A percentile compares a stretch with the other conserved stretches of the same genome.
Conservation (phyloP, 768 basidiomycete species). For the Leccinum variicolor region DNA sequence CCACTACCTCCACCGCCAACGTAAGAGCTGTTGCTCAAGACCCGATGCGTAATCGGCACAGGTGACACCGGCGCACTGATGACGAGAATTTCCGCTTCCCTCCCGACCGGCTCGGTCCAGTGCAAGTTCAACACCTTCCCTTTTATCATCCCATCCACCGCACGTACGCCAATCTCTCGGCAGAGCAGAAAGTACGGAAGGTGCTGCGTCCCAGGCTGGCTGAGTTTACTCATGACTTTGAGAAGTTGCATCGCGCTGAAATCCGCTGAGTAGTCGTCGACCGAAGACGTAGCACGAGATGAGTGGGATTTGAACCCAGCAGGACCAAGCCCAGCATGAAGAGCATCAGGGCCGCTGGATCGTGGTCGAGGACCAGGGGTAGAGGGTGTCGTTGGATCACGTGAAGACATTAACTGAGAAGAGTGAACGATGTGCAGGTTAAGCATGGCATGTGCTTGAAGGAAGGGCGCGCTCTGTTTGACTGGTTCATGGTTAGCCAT, state of each 20-base stretch:
- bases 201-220: constrained; percentile 57
- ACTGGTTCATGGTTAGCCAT: constrained; percentile 40
- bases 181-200: constrained; percentile 81
- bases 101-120: constrained; percentile 71
- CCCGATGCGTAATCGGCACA: constrained; percentile 24
- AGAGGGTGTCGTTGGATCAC: constrained; percentile 30
- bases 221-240: constrained; percentile 77
- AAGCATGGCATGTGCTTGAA: constrained; percentile 79
- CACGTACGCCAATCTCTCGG: constrained; percentile 76
- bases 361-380: constrained; percentile 33
- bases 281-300: constrained; percentile 13
- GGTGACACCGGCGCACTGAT: constrained; percentile 28
- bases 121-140: constrained; percentile 71
- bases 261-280: constrained; percentile 54
- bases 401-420: constrained; percentile 50
- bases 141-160: constrained; percentile 83
- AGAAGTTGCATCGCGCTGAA: constrained; percentile 79
- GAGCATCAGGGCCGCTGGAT: constrained; percentile 42
- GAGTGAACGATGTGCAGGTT: constrained; percentile 88
- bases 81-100: constrained; percentile 39
- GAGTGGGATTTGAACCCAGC: constrained; percentile 62
- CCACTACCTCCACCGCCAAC: constrained; percentile 35
- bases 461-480: constrained; percentile 76
- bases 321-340: constrained; percentile 57
- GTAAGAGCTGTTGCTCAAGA: constrained; percentile 28